Evolutionary conservation across 1,284 basidiomycete genomes (phyloP), one percentile per base, ranked within the genome.

Genomic region (Grifola frondosa): DNA sequence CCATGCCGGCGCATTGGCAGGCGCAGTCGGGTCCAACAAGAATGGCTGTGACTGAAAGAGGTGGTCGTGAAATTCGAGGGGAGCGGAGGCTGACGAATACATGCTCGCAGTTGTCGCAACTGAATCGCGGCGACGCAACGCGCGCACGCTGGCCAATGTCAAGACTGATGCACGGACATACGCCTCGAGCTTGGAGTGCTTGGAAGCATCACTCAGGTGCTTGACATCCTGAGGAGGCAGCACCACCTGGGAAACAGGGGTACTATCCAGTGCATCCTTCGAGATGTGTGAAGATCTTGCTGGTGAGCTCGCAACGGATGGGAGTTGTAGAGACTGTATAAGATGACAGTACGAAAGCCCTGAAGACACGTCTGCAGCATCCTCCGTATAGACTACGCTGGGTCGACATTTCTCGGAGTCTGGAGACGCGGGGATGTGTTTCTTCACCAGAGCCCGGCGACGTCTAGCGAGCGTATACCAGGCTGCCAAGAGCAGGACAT

Each of bases 31-130:
- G 15, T 46, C 45, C 15, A 57, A 40, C 32, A 35, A 36, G 34
- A 57, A 53, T 12, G 50, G 50, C 35, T 50, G 54, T n/a, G 49
- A 20, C 23, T 44, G 49, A 31, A 56, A 49, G 3, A 54, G 40
- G 8, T 44, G 46, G 21, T 61, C 64, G 47, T 66, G 64, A 29
- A 60, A 40, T 23, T 66, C 58, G 5, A 43, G 36, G 9, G 65
- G 61, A 3, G 66, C 68, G 15, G 70, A 72, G 6, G 61, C 65
- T 5, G 60, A 54, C 11, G 71, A 73, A 48, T 73, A 71, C 16
- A 69, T 52, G 28, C 69, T 72, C 13, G 54, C 62, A 1, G 65
- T 64, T 35, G 68, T 66, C 29, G 54, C 44, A 21, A 62, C 40
- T 35, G 54, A 48, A 22, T 52, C 50, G 13, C 49, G 31, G n/a